A percentile compares a stretch with the other conserved stretches of the same genome.
phyloP scores from a whole-genome alignment of 805 yeast genomes.

The Zygotorulaspora florentina region DNA sequence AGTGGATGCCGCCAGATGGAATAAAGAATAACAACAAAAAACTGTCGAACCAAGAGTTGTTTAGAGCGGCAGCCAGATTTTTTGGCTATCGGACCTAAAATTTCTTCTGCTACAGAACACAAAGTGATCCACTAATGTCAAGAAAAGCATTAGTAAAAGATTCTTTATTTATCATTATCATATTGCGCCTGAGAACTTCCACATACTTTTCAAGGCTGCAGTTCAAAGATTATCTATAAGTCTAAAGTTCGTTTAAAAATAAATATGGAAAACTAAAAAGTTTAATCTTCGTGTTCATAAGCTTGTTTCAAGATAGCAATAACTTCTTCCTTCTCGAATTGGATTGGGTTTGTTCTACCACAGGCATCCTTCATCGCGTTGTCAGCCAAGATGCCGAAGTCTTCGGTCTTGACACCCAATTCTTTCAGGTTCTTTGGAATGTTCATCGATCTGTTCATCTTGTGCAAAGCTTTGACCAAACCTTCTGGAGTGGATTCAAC shows the following conservation, averaged over 20 bases:
- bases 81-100: too few relatives aligned
- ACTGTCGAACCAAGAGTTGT: too few relatives aligned
- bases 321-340: conserved; percentile 23
- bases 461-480: conserved; percentile 15
- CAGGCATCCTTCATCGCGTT: conserved; percentile 27
- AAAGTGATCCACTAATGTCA: too few relatives aligned
- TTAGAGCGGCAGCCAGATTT: too few relatives aligned
- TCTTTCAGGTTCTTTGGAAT: conserved; percentile 23
- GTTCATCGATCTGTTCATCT: conserved; percentile 13
- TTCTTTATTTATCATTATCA: too few relatives aligned
- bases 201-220: not conserved
- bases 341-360: conserved; percentile 22
- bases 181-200: too few relatives aligned
- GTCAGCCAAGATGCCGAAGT: conserved; percentile 21
- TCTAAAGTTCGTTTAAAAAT: not conserved
- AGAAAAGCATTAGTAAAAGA: too few relatives aligned
- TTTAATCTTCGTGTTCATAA: conserved; percentile 6
- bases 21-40: too few relatives aligned
- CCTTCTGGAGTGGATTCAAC: conserved; percentile 16
- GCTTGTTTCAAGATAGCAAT: conserved; percentile 19
- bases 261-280: not conserved
- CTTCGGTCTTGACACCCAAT: conserved; percentile 21
- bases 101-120: too few relatives aligned
- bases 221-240: not conserved
- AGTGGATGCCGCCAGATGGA: too few relatives aligned